These are phyloP conservation scores for Delonix regia DNA, from an alignment of 306 rosid species.

Conservation along the genomic window DNA sequence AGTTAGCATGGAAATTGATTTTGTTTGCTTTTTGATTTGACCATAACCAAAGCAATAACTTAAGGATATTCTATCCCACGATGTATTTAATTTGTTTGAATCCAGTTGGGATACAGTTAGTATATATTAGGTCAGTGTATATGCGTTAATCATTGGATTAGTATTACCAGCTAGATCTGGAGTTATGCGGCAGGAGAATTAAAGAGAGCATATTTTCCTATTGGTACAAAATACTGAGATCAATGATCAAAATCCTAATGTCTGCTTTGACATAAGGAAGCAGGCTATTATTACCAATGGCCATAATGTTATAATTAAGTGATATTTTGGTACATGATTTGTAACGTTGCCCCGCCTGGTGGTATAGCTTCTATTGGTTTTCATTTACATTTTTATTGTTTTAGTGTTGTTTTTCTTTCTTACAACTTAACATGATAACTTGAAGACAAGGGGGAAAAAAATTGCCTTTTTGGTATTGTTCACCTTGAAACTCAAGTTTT, in stretches of 20 bases:
- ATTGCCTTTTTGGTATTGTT: background rate
- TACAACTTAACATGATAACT: background rate
- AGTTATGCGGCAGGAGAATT: constrained; percentile 4
- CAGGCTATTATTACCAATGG: background rate
- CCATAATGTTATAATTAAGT: background rate
- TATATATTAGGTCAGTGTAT: background rate
- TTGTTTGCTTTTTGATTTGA: background rate
- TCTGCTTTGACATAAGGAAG: constrained; percentile 6
- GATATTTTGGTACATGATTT: background rate
- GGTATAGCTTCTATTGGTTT: background rate
- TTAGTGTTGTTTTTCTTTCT: background rate
- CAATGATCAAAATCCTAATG: background rate
- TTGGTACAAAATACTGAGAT: background rate
- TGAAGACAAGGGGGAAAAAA: background rate
- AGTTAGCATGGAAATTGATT: constrained; percentile 15
- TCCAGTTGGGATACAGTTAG: background rate
- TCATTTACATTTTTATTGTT: background rate
- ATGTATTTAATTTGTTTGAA: background rate
- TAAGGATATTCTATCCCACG: background rate
- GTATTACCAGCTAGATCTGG: background rate
- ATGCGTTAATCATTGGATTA: background rate
- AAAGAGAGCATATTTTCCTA: background rate
- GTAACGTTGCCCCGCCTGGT: background rate
- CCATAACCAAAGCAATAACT: background rate
- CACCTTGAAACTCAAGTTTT: background rate